A percentile compares a stretch with the other conserved stretches of the same genome.
Conservation (phyloP, 2,329 filamentous ascomycete species). For the Aspergillus bombycis region DNA sequence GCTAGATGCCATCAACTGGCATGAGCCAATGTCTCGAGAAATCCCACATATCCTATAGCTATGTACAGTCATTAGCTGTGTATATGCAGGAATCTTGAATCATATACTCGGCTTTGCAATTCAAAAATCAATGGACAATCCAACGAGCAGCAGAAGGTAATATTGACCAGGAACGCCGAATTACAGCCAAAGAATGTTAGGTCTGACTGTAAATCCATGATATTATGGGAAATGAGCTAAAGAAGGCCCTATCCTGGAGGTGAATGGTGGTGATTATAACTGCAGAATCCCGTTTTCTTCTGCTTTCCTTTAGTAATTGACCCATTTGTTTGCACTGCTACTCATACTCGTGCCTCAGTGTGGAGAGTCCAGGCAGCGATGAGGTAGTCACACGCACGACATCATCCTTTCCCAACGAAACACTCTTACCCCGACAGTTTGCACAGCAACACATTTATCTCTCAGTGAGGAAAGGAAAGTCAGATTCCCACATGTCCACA, state of each 20-base stretch:
- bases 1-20: too few relatives aligned
- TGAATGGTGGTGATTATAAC: slow-evolving; percentile 14
- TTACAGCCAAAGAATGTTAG: not conserved
- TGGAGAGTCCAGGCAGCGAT: not conserved
- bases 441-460: not conserved
- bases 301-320: slow-evolving; percentile 11
- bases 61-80: not conserved
- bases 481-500: not conserved
- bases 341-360: slow-evolving; percentile 11
- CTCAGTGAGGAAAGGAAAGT: not conserved
- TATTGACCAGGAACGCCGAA: not conserved
- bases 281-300: slow-evolving; percentile 7
- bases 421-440: not conserved
- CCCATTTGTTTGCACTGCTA: slow-evolving; percentile 11
- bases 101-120: not conserved
- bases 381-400: slow-evolving; percentile 1
- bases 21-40: too few relatives aligned
- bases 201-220: too few relatives aligned
- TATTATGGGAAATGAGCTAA: not conserved
- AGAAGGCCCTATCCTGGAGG: not conserved
- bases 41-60: not conserved
- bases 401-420: slow-evolving; percentile 4
- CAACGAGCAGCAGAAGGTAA: not conserved
- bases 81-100: not conserved
- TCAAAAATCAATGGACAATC: not conserved